These are phyloP conservation scores for Vachellia collinsii DNA, from an alignment of 306 rosid species.

Conservation along the genomic window DNA sequence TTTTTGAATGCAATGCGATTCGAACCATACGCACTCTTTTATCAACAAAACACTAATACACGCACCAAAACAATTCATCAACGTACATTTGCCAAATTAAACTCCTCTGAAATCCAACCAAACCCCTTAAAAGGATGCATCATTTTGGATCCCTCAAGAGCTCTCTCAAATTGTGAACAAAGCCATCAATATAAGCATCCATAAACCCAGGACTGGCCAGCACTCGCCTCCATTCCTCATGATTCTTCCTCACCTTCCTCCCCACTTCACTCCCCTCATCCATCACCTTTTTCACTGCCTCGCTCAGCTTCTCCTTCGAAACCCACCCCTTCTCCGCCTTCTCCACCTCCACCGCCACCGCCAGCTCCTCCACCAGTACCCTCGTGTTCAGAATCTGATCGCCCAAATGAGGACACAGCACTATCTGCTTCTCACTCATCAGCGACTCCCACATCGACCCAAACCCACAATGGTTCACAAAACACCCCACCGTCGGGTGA, in stretches of 20 bases:
- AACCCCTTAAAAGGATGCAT: not conserved
- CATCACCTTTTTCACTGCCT: conserved; percentile 54
- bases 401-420: conserved; percentile 50
- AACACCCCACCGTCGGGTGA: conserved; percentile 58
- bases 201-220: conserved; percentile 35
- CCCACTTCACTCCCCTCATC: conserved; percentile 51
- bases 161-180: conserved; percentile 34
- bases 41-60: too few species aligned
- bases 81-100: not conserved
- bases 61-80: too few species aligned
- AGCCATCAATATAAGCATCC: conserved; percentile 49
- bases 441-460: conserved; percentile 79
- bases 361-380: conserved; percentile 51
- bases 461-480: conserved; percentile 76
- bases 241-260: conserved; percentile 47
- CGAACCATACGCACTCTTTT: too few species aligned
- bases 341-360: conserved; percentile 56
- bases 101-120: not conserved
- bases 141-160: not conserved
- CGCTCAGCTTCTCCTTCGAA: conserved; percentile 52
- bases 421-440: conserved; percentile 59
- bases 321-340: conserved; percentile 51
- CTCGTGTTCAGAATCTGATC: conserved; percentile 66
- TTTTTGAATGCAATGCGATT: too few species aligned
- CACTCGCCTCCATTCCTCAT: conserved; percentile 41